Evolutionary conservation across 495 filamentous ascomycete genomes (phyloP).

Genomic region (Podospora sp.): DNA sequence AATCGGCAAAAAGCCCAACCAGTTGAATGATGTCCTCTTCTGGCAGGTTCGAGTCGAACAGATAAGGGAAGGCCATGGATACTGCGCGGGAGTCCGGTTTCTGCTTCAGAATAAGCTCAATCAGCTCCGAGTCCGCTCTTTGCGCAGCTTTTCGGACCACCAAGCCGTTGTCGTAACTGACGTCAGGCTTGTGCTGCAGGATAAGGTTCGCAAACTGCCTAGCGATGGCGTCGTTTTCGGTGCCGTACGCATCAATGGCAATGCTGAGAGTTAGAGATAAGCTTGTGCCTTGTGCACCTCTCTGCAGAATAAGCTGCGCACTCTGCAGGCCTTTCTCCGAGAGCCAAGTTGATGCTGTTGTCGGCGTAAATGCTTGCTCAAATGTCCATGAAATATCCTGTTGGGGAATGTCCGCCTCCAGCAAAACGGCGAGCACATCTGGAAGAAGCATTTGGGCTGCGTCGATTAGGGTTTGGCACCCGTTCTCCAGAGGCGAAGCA

Average conservation of each 20-base stretch:
- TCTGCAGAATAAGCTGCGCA: constrained; percentile 42
- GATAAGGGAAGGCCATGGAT: constrained; percentile 45
- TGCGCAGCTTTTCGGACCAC: constrained; percentile 46
- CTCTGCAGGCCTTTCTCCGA: constrained; percentile 42
- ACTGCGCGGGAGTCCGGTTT: constrained; percentile 44
- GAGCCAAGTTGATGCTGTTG: constrained; percentile 40
- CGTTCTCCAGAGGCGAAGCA: constrained; percentile 46
- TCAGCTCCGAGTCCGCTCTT: constrained; percentile 42
- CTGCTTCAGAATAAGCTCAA: constrained; percentile 40
- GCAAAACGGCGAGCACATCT: constrained; percentile 40
- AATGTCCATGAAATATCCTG: constrained; percentile 46
- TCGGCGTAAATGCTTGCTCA: constrained; percentile 39
- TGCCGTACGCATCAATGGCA: constrained; percentile 37
- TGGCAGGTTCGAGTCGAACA: constrained; percentile 42
- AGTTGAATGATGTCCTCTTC: constrained; percentile 44
- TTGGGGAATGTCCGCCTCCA: constrained; percentile 37
- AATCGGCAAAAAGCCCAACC: constrained; percentile 45
- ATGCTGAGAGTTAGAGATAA: constrained; percentile 41
- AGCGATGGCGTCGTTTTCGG: constrained; percentile 38
- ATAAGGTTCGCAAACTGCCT: constrained; percentile 41
- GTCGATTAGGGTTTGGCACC: constrained; percentile 50
- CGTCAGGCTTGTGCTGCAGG: constrained; percentile 40
- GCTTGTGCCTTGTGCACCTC: constrained; percentile 46
- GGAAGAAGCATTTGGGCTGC: constrained; percentile 37
- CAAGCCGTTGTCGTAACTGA: constrained; percentile 45